Evolutionary conservation across 352 stramenopile species (phyloP), one percentile per base, ranked within the genome.

Genomic region (Globisporangium apiculatum): DNA sequence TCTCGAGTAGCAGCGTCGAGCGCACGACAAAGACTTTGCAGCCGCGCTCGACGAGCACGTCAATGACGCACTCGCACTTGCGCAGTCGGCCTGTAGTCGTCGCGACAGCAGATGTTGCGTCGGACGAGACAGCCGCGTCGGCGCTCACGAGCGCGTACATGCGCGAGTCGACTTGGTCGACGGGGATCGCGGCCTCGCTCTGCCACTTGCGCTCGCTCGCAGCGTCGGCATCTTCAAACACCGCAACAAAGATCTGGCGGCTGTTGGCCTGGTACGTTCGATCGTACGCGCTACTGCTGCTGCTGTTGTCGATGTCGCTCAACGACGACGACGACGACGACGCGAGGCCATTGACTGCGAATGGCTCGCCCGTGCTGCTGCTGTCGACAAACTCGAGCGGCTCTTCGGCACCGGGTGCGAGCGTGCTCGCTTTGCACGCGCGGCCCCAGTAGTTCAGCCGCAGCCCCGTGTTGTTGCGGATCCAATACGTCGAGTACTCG

Each of bases 11-110:
- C 55, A 91, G 59, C 9, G 83, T 89, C 6, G 83, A 94, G 1
- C 85, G 83, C 15, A 95, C 81, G 17, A 93, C 80, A 55, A 95
- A 91, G 58, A 88, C 83, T 60, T 95, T 95, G 67, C 81, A 91
- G n/a, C 86, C 86, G 46, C 78, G 79, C 55, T 95, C 80, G 7
- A 95, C 76, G 11, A 91, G 58, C 4, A 95, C 83, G 51, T 94
- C 86, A 56, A 95, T 90, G 38, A 91, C 76, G 51, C 84, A 93
- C 61, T 95, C 86, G 41, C 83, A 94, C 52, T 90, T 90, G 43
- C 76, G 73, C 64, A 86, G 79, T 31, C 24, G 24, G 24, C 24
- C 24, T 31, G 24, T 31, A 31, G 24, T 31, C 24, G 24, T 31
- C 24, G 24, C 2, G 24, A 31, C 24, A 31, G 24, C 24, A 31